Evolutionary conservation across 2,329 filamentous ascomycete genomes (phyloP), one percentile per base, ranked within the genome.

Genomic region (Nemania sp.): DNA sequence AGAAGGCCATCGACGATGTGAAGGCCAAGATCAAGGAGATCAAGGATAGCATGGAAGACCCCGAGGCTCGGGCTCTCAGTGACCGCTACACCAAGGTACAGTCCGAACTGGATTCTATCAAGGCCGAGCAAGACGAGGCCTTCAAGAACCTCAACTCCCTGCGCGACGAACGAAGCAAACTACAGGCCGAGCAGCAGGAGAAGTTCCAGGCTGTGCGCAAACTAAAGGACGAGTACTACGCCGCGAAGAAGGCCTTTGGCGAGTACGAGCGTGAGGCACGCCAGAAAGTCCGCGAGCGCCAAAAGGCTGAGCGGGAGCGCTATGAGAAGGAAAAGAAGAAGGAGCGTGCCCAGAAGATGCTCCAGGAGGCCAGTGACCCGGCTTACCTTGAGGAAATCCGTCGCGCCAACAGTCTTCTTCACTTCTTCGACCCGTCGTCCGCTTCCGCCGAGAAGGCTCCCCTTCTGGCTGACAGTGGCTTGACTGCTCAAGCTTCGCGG

Each of bases 321-420:
- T 88, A 88, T 78, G 84, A 89, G 74, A 89, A 90, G 77, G 90
- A 92, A 79, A 89, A 89, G 82, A 90, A 91, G 82, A 92, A 91
- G 84, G 90, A 92, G 78, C 87, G 89, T 59, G 93, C 93, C 62
- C 87, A 92, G 81, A 88, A 90, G 79, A 87, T 93, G 80, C 89
- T 97, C 47, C 90, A 90, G 76, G 92, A 95, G 77, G 93, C 93
- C 74, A 92, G 90, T 78, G 91, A 93, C 75, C 94, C 92, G 18
- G 96, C 96, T 60, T 99, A 93, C 85, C 87, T 93, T 54, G 93
- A 98, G 75, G 94, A 99, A 84, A 97, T 99, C 77, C 88, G 94
- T 76, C 92, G 92, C 61, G 93, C 93, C 70, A 93, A 96, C 83
- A 92, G 90, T 79, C 86, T 99, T 53, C 92, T 98, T 74, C 90